Conservation (phyloP, 345 rosid species). For the Conringia planisiliqua region DNA sequence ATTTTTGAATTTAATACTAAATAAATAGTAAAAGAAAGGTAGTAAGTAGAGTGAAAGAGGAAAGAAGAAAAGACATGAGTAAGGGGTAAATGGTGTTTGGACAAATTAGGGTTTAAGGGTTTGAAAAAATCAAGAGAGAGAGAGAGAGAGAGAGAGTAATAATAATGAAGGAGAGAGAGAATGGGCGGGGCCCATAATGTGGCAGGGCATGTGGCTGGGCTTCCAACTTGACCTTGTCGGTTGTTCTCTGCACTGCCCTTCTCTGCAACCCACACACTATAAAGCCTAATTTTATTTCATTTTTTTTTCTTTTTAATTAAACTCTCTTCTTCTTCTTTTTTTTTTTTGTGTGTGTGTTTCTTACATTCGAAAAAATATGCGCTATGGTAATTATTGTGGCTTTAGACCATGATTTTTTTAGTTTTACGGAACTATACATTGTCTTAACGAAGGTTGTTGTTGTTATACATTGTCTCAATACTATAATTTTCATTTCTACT, state of each 20-base stretch:
- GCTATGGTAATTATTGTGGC: background rate
- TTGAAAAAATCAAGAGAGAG: slow-evolving; percentile 15
- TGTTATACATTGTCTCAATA: background rate
- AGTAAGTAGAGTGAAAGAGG: slow-evolving; percentile 10
- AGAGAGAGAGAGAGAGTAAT: slow-evolving; percentile 40
- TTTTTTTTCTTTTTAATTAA: background rate
- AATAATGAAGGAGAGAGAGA: slow-evolving; percentile 47
- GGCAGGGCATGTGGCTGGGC: slow-evolving; percentile 94
- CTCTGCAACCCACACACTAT: slow-evolving; percentile 33
- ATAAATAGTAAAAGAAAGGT: background rate
- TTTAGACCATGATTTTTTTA: background rate
- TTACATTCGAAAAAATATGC: background rate
- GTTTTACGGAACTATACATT: background rate
- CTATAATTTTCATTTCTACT: background rate
- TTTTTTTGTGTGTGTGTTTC: background rate
- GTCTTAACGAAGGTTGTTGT: background rate
- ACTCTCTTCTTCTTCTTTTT: background rate
- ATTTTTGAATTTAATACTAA: background rate
- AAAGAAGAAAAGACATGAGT: slow-evolving; percentile 29
- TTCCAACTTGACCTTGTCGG: slow-evolving; percentile 99
- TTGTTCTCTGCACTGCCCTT: slow-evolving; percentile 43
- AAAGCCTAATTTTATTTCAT: background rate
- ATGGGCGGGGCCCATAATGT: slow-evolving; percentile 51
- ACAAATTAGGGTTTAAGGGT: slow-evolving; percentile 34
- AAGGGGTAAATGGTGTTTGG: slow-evolving; percentile 14